phyloP scores from a whole-genome alignment of 441 rosid genomes.

The Adansonia grandidieri region DNA sequence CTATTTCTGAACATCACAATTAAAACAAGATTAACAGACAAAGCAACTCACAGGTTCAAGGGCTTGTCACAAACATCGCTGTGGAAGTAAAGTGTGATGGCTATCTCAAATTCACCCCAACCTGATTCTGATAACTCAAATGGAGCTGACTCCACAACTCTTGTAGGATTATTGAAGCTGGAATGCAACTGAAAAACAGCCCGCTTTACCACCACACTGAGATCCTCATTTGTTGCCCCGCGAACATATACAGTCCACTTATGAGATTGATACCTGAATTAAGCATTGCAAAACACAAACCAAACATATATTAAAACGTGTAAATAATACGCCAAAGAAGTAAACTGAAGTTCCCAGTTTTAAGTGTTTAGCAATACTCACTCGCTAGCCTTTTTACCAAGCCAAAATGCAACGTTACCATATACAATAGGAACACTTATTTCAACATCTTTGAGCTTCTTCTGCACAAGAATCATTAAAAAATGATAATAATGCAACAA shows the following conservation, averaged over 20 bases:
- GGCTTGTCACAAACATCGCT: constrained; percentile 62
- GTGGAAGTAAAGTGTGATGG: constrained; percentile 55
- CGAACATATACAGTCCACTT: constrained; percentile 64
- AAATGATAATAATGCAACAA: background rate
- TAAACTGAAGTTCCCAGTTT: constrained; percentile 12
- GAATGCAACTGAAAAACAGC: constrained; percentile 64
- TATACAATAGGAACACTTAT: constrained; percentile 62
- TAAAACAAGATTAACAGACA: constrained; percentile 3
- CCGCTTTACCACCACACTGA: constrained; percentile 48
- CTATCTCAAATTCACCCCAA: constrained; percentile 72
- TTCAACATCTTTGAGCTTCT: constrained; percentile 60
- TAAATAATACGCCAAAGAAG: constrained; percentile 3
- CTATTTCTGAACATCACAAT: constrained; percentile 18
- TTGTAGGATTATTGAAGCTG: constrained; percentile 59
- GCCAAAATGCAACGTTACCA: constrained; percentile 60
- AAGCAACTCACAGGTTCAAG: constrained; percentile 52
- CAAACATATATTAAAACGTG: constrained; percentile 3
- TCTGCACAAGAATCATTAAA: constrained; percentile 37
- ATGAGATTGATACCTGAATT: constrained; percentile 56
- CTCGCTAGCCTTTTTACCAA: constrained; percentile 68
- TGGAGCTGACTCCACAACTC: constrained; percentile 58
- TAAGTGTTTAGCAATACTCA: constrained; percentile 35
- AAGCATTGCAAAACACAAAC: constrained; percentile 24
- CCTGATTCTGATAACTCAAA: constrained; percentile 62
- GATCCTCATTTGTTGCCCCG: constrained; percentile 64